phyloP scores from a whole-genome alignment of 495 filamentous ascomycete genomes.

The Chaetomium cochliodes region DNA sequence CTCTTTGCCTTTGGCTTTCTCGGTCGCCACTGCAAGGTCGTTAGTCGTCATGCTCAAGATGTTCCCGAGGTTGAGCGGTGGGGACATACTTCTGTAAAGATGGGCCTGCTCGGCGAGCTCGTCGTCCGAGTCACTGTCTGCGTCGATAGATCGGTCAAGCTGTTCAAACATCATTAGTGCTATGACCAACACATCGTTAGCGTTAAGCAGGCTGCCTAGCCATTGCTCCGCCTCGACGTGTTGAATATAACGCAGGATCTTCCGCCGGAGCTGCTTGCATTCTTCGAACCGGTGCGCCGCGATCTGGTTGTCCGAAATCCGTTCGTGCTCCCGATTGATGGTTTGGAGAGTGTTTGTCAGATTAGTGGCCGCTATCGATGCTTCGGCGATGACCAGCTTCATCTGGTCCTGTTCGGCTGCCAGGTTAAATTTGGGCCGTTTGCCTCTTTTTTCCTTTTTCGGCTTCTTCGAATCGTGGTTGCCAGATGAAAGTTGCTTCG shows the following conservation, averaged over 20 bases:
- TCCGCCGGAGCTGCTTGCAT: constrained; percentile 80
- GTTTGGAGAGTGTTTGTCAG: constrained; percentile 83
- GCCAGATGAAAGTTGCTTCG: constrained; percentile 22
- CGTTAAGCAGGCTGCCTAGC: constrained; percentile 75
- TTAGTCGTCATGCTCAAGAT: constrained; percentile 16
- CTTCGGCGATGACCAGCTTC: constrained; percentile 75
- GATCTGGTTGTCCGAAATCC: constrained; percentile 79
- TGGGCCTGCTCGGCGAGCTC: constrained; percentile 58
- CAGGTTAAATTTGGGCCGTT: constrained; percentile 69
- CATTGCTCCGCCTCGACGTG: constrained; percentile 79
- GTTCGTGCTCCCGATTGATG: constrained; percentile 85
- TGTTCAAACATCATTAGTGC: constrained; percentile 94
- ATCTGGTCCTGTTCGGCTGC: constrained; percentile 85
- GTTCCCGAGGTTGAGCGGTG: neutral
- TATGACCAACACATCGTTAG: constrained; percentile 83
- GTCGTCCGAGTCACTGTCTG: constrained; percentile 91
- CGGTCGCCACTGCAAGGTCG: constrained; percentile 46
- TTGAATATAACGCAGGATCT: constrained; percentile 86
- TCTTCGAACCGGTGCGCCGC: constrained; percentile 75
- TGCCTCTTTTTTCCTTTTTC: constrained; percentile 52
- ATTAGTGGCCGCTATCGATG: constrained; percentile 86
- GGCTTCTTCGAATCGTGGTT: constrained; percentile 33
- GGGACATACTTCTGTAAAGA: constrained; percentile 50
- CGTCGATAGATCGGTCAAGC: constrained; percentile 90
- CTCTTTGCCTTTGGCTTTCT: constrained; percentile 52